Percentiles rank a stretch among this genome's conserved stretches.
Conservation (phyloP, 306 rosid genomes). For the Fragaria nilgerrensis region DNA sequence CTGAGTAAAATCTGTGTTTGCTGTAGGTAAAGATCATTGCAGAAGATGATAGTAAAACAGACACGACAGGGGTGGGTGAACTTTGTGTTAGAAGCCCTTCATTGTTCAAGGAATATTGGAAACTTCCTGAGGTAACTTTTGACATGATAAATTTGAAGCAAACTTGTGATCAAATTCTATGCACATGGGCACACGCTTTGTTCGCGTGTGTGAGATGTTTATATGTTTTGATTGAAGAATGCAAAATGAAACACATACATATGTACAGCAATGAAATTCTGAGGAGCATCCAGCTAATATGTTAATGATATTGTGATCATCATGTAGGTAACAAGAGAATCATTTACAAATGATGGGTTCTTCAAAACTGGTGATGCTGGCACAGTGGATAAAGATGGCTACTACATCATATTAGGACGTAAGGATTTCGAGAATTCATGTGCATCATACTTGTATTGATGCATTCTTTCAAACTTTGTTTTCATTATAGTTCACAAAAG, state of each 20-base stretch:
- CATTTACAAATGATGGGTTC: constrained; percentile 78
- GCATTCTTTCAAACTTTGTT: neutral
- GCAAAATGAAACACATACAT: neutral
- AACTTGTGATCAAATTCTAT: neutral
- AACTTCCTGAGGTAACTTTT: constrained; percentile 73
- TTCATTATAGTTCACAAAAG: neutral
- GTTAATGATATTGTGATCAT: constrained; percentile 3
- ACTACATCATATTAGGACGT: constrained; percentile 85
- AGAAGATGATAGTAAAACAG: constrained; percentile 44
- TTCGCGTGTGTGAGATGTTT: neutral
- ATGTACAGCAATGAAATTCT: neutral
- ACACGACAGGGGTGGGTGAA: constrained; percentile 50
- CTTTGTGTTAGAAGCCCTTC: constrained; percentile 82
- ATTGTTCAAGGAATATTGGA: constrained; percentile 82
- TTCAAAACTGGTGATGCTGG: constrained; percentile 96
- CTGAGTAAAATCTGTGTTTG: constrained; percentile 14
- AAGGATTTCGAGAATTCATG: constrained; percentile 42
- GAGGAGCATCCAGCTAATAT: neutral
- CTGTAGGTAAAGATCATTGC: constrained; percentile 59
- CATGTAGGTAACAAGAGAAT: constrained; percentile 62
- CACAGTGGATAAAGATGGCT: constrained; percentile 75
- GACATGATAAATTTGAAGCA: constrained; percentile 1
- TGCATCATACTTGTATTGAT: constrained; percentile 2
- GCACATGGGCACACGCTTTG: neutral
- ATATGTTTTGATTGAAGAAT: neutral